phyloP scores from a whole-genome alignment of 2,329 filamentous ascomycete genomes.

The Ophiocordyceps sinensis region DNA sequence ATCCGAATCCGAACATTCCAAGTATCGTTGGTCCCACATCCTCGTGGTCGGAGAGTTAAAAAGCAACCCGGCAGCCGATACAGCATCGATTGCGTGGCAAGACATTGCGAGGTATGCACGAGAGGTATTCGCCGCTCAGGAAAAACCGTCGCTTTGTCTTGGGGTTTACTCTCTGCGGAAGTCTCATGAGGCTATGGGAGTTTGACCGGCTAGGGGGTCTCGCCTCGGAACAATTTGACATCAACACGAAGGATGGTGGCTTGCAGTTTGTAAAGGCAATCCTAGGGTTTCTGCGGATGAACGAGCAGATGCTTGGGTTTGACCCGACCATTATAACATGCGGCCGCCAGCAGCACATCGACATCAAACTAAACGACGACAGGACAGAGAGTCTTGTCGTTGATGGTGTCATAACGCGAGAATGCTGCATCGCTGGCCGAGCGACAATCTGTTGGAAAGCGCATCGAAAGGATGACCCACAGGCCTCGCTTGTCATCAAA shows the following conservation, averaged over 20 bases:
- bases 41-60: background rate
- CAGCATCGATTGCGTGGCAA: slow-evolving; percentile 18
- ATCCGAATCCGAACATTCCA: background rate
- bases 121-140: slow-evolving; percentile 24
- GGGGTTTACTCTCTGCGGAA: slow-evolving; percentile 30
- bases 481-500: slow-evolving; percentile 26
- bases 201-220: slow-evolving; percentile 31
- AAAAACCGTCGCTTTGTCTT: slow-evolving; percentile 26
- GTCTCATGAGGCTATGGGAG: slow-evolving; percentile 28
- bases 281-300: slow-evolving; percentile 25
- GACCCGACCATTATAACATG: slow-evolving; percentile 24
- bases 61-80: background rate
- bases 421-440: slow-evolving; percentile 16
- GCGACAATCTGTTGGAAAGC: slow-evolving; percentile 31
- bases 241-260: slow-evolving; percentile 21
- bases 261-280: slow-evolving; percentile 21
- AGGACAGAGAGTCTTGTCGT: slow-evolving; percentile 23
- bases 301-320: slow-evolving; percentile 24
- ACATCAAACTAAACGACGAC: slow-evolving; percentile 22
- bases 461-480: slow-evolving; percentile 18
- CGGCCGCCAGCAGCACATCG: slow-evolving; percentile 19
- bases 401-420: slow-evolving; percentile 18
- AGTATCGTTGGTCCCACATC: background rate
- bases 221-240: slow-evolving; percentile 26
- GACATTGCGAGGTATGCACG: slow-evolving; percentile 25